Percentiles rank a stretch among this genome's conserved stretches.
Conservation (phyloP, 495 filamentous ascomycete genomes). For the Hypoxylon fuscum region DNA sequence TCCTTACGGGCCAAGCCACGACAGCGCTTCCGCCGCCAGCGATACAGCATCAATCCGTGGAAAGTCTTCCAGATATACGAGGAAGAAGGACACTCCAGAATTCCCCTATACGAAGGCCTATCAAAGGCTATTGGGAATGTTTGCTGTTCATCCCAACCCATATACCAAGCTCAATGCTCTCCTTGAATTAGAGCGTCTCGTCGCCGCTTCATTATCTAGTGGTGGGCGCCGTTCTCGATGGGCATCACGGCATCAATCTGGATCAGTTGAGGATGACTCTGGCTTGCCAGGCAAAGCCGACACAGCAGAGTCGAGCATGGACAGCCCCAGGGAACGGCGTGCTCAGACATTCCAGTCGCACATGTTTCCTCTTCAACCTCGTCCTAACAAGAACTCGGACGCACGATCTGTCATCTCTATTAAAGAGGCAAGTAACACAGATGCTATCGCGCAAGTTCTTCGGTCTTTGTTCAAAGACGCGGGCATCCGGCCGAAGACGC, state of each 20-base stretch:
- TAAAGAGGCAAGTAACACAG: conserved; percentile 62
- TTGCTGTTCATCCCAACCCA: conserved; percentile 90
- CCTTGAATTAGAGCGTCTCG: conserved; percentile 81
- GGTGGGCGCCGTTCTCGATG: conserved; percentile 48
- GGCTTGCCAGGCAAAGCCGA: conserved; percentile 31
- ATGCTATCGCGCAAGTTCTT: conserved; percentile 81
- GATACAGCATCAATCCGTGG: conserved; percentile 51
- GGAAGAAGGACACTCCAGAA: conserved; percentile 56
- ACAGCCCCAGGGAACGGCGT: conserved; percentile 74
- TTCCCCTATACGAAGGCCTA: conserved; percentile 82
- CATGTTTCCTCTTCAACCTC: conserved; percentile 42
- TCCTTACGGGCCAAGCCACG: no score
- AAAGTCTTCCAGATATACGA: conserved; percentile 45
- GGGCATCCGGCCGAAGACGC: conserved; percentile 82
- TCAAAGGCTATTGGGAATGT: conserved; percentile 80
- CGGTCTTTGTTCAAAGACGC: conserved; percentile 80
- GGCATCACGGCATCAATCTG: conserved; percentile 38
- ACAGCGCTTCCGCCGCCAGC: conserved; percentile 47
- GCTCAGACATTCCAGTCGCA: conserved; percentile 62
- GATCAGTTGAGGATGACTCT: conserved; percentile 30
- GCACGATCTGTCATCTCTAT: conserved; percentile 54
- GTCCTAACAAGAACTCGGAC: conserved; percentile 46
- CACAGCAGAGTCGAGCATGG: conserved; percentile 50
- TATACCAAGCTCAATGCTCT: conserved; percentile 85
- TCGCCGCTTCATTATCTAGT: conserved; percentile 74